Evolutionary conservation across 768 basidiomycete genomes (phyloP).

Genomic region (Mycena capillaripes): DNA sequence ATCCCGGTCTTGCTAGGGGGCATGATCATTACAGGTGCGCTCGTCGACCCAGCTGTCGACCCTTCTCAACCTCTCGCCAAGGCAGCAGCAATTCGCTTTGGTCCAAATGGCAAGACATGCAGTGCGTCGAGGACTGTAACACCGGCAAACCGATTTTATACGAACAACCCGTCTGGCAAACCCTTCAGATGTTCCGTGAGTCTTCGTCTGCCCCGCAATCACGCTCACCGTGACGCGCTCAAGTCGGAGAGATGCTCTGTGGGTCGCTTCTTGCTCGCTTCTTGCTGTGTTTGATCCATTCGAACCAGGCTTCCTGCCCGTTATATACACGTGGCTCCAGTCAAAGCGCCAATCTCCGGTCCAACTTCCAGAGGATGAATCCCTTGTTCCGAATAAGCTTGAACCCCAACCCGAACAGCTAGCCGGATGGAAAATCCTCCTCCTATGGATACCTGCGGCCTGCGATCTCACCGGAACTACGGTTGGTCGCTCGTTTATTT

Average conservation of each 20-base stretch:
- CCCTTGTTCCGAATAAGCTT: constrained; percentile 50
- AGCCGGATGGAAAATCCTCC: constrained; percentile 76
- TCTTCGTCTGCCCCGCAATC: constrained; percentile 35
- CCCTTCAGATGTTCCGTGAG: constrained; percentile 90
- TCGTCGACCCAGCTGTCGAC: too few species aligned
- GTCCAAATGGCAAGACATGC: constrained; percentile 97
- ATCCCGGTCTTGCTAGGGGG: constrained; percentile 88
- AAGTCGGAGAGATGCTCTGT: constrained; percentile 98
- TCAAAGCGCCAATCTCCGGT: constrained; percentile 63
- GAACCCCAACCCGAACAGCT: constrained; percentile 58
- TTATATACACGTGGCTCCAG: constrained; percentile 78
- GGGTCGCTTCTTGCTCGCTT: constrained; percentile 52
- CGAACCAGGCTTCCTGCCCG: constrained; percentile 83
- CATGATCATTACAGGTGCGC: constrained; percentile 78
- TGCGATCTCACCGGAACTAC: constrained; percentile 95
- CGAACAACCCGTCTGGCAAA: constrained; percentile 97
- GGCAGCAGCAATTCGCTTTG: constrained; percentile 84
- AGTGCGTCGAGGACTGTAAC: constrained; percentile 97
- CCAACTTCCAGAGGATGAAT: constrained; percentile 67
- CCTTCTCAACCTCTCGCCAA: too few species aligned
- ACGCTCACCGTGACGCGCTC: constrained; percentile 47
- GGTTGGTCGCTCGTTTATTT: constrained; percentile 59
- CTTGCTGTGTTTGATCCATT: constrained; percentile 38
- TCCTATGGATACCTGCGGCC: constrained; percentile 90
- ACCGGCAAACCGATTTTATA: constrained; percentile 77